A percentile compares a stretch with the other conserved stretches of the same genome.
These are phyloP conservation scores for Colletotrichum destructivum DNA, from an alignment of 2,329 filamentous ascomycete species.

Conservation along the genomic window DNA sequence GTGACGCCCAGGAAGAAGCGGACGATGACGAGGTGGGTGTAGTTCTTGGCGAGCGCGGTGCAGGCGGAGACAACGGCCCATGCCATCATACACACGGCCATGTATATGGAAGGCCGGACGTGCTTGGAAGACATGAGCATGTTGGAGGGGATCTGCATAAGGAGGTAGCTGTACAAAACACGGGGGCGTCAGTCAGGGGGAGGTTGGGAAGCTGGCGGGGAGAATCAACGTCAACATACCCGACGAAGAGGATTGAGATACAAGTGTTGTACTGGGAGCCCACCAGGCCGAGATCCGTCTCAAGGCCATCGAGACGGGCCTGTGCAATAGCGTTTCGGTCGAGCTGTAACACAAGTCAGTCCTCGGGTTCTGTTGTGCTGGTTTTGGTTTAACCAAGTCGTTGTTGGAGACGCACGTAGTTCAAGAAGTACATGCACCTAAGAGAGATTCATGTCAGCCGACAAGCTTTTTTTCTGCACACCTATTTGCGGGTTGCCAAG, in stretches of 20 bases:
- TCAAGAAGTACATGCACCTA: slow-evolving; percentile 56
- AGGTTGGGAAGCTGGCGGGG: neutral
- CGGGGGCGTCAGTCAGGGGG: neutral
- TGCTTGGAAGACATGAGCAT: slow-evolving; percentile 59
- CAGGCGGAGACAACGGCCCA: slow-evolving; percentile 59
- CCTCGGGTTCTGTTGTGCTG: no score
- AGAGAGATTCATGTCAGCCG: neutral
- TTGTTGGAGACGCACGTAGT: slow-evolving; percentile 49
- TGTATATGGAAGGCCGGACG: slow-evolving; percentile 50
- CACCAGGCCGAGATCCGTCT: slow-evolving; percentile 64
- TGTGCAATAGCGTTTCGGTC: slow-evolving; percentile 71
- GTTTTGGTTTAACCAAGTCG: no score
- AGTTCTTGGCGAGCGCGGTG: slow-evolving; percentile 59
- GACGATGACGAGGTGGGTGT: slow-evolving; percentile 57
- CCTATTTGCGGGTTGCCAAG: accelerated
- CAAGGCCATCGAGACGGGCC: slow-evolving; percentile 67
- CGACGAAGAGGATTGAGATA: slow-evolving; percentile 66
- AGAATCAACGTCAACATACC: slow-evolving; percentile 48
- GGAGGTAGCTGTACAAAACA: slow-evolving; percentile 54
- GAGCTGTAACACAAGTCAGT: slow-evolving; percentile 47
- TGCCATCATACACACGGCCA: slow-evolving; percentile 53
- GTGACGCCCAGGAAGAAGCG: slow-evolving; percentile 60
- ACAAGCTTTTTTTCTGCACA: no score
- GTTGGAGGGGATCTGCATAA: slow-evolving; percentile 64
- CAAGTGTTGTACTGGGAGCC: slow-evolving; percentile 65